A percentile compares a stretch with the other conserved stretches of the same genome.
Conservation (phyloP, 129 eudicot species). For the Lactuca sativa region DNA sequence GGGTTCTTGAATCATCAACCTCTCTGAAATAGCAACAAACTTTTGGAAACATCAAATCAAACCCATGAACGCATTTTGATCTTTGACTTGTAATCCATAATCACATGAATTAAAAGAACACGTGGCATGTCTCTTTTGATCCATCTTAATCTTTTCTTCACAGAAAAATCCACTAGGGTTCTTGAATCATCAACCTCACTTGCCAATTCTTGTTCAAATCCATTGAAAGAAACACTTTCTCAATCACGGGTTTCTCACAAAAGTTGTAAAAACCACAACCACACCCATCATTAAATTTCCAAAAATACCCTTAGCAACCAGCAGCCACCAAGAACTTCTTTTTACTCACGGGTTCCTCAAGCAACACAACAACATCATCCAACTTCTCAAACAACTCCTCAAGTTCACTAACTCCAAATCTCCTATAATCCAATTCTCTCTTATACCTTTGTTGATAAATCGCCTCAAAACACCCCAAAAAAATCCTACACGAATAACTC, state of each 20-base stretch:
- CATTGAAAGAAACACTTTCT: not conserved
- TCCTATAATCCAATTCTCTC: constrained; percentile 51
- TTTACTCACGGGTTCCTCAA: constrained; percentile 71
- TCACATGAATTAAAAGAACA: not conserved
- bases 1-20: not conserved
- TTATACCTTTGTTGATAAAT: constrained; percentile 83
- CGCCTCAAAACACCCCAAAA: constrained; percentile 67
- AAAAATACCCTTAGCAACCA: constrained; percentile 32
- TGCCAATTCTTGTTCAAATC: constrained; percentile 13
- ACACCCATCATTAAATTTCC: not conserved
- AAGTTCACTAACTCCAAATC: constrained; percentile 70
- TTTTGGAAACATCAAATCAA: not conserved
- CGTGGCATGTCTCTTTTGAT: not conserved
- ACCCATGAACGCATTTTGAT: not conserved
- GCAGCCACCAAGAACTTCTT: constrained; percentile 69
- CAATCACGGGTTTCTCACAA: not conserved
- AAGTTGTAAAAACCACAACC: no score
- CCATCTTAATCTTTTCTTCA: not conserved
- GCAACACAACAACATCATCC: constrained; percentile 69
- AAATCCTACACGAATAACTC: constrained; percentile 75
- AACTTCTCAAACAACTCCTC: constrained; percentile 86
- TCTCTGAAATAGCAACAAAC: not conserved
- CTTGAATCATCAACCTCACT: not conserved
- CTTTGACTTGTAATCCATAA: not conserved
- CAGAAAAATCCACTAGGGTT: not conserved